A percentile compares a stretch with the other conserved stretches of the same genome.
Conservation (phyloP, 176 grass and related monocot species). For the Dactylis glomerata region DNA sequence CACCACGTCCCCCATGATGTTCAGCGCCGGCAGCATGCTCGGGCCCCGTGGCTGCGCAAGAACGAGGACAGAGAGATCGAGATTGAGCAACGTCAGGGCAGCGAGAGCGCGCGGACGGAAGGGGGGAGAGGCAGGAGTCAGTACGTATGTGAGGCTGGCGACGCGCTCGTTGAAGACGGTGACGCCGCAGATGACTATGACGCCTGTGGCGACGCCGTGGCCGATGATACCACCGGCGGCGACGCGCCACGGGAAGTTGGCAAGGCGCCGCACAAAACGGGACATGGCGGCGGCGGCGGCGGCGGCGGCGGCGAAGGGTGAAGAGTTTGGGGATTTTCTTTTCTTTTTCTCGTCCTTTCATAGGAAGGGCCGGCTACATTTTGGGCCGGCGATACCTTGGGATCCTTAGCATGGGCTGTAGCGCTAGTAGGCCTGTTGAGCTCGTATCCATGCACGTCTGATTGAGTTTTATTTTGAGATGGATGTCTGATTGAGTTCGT, state of each 20-base stretch:
- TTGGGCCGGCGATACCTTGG: background rate
- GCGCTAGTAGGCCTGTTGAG: background rate
- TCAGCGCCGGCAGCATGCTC: conserved; percentile 86
- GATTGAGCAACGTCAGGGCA: background rate
- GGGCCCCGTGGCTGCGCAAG: conserved; percentile 39
- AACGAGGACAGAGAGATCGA: background rate
- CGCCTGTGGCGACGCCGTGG: too few species aligned
- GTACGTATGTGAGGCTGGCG: conserved; percentile 28
- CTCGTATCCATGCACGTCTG: background rate
- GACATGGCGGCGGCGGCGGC: conserved; percentile 38
- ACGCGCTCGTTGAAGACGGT: conserved; percentile 44
- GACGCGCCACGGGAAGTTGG: conserved; percentile 49
- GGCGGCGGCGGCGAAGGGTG: background rate
- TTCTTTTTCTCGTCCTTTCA: background rate
- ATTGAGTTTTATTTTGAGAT: too few species aligned
- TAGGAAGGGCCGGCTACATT: background rate
- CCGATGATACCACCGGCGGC: conserved; percentile 13
- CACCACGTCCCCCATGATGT: conserved; percentile 68
- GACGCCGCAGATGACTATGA: conserved; percentile 47
- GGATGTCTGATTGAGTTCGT: too few species aligned
- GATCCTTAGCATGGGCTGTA: background rate
- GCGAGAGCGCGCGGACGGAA: background rate
- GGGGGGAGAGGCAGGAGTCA: background rate
- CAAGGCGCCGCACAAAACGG: conserved; percentile 31
- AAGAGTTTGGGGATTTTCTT: background rate